Percentiles rank a stretch among this genome's conserved stretches.
phyloP scores from a whole-genome alignment of 352 stramenopile species.

The Phytophthora kernoviae region DNA sequence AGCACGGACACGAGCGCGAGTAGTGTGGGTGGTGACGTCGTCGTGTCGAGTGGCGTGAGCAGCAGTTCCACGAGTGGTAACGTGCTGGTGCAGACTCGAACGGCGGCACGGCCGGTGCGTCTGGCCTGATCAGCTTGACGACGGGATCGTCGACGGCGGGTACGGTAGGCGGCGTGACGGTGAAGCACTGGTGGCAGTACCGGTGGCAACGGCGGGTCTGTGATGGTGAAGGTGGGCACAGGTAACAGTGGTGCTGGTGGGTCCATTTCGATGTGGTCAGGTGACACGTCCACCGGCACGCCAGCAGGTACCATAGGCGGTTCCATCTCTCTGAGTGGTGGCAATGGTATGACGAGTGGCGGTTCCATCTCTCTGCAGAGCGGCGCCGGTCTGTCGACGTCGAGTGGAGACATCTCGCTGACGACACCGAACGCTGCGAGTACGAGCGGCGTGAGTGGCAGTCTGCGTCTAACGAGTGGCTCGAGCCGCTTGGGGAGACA shows the following conservation, averaged over 20 bases:
- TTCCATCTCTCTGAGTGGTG: constrained; percentile 32
- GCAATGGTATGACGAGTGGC: constrained; percentile 33
- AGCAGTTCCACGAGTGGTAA: constrained; percentile 11
- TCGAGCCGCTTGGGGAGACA: constrained; percentile 23
- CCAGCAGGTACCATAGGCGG: constrained; percentile 14
- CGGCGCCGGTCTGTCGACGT: constrained; percentile 38
- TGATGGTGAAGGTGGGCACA: not conserved
- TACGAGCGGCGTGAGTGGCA: constrained; percentile 29
- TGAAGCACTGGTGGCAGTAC: not conserved
- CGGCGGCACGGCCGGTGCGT: not conserved
- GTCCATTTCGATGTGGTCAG: constrained; percentile 3
- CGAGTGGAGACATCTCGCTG: constrained; percentile 18
- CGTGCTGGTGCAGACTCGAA: not conserved
- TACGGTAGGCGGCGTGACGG: constrained; percentile 8
- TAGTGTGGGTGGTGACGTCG: not conserved
- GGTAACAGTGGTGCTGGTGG: constrained; percentile 4
- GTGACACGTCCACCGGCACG: constrained; percentile 3
- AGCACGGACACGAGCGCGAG: constrained; percentile 12
- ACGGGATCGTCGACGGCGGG: constrained; percentile 51
- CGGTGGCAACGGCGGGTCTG: constrained; percentile 1
- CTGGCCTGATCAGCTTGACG: constrained; percentile 6
- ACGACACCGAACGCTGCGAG: constrained; percentile 26
- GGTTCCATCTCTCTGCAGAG: constrained; percentile 25
- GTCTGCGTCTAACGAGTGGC: constrained; percentile 18
- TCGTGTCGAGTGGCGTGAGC: constrained; percentile 1